Base-by-base conservation (phyloP, 2,329 filamentous ascomycete genomes). In the Berkeleyomyces basicola region DNA sequence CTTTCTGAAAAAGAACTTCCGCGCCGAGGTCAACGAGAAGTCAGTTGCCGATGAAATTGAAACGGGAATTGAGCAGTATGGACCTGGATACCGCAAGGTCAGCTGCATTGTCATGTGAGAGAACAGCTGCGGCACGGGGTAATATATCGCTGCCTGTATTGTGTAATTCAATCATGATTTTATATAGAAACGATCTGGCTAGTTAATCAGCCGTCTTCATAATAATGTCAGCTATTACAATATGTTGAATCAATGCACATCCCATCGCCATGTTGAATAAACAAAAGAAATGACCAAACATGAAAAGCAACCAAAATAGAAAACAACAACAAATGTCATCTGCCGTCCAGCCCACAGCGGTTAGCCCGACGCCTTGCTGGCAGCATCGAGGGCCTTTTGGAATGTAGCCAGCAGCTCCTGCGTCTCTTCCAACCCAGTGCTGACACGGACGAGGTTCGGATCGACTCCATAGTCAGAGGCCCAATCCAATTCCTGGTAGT, bases 401-500 rank as follows among this genome's bases (percentile, higher is more conserved):
- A 97, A 88, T 16, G 79, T 80, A 11, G 72, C 73, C 40, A 80
- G 78, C 68, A 97, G 73, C 64, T 84, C 80, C 33, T 78, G 75
- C 1, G 83, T 80, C 65, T 93, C 88, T 72, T 99, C 93, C 60
- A 99, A 73, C 0, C 93, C 93, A 61, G 97, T 87, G 69, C 91
- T 96, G 67, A 97, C 83, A 49, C 93, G 81, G 58, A 97, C 80
- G 63, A 99, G 74, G 71, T 89, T 82, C 1, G 83, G 82, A 62
- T 93, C 86, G 2, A 96, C 88, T 0, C 91, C 90, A 71, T 86
- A 92, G 65, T 84, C 78, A 36, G 81, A 83, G 51, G 88, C 89
- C 93, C 93, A 99, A n/a, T 91, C 85, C 49, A 97, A 73, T 76
- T 99, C 93, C 55, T 81, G 78, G 69, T 93, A 99, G 73, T 99